A percentile compares a stretch with the other conserved stretches of the same genome.
Conservation (phyloP, 345 rosid genomes). For the Microthlaspi erraticum region DNA sequence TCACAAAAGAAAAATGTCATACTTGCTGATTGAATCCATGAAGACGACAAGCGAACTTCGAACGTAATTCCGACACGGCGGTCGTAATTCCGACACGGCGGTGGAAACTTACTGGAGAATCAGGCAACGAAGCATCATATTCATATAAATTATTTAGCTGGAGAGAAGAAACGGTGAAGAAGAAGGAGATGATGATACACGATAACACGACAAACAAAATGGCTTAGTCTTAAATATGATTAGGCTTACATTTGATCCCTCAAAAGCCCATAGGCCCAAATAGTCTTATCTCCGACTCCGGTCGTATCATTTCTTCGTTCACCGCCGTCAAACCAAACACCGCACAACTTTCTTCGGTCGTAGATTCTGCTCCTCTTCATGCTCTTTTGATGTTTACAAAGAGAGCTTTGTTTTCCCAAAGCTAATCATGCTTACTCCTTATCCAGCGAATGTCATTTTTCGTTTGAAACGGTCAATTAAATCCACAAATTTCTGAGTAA, state of each 20-base stretch:
- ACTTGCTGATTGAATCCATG: constrained; percentile 29
- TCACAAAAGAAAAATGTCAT: not conserved
- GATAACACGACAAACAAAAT: no score
- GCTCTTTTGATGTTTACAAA: constrained; percentile 50
- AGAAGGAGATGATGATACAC: no score
- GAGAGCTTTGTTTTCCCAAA: constrained; percentile 43
- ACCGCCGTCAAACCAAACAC: constrained; percentile 17
- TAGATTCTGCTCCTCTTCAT: not conserved
- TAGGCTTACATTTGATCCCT: no score
- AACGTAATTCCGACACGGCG: no score
- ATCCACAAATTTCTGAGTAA: constrained; percentile 32
- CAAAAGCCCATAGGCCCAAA: constrained; percentile 12
- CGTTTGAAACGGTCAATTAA: constrained; percentile 30
- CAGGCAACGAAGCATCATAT: constrained; percentile 31
- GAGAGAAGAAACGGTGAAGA: no score
- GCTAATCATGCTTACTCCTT: constrained; percentile 41
- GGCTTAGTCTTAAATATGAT: no score
- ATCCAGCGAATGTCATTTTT: constrained; percentile 46
- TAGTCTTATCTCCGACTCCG: not conserved
- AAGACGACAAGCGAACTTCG: not conserved
- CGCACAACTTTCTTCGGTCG: not conserved
- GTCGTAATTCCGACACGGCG: not conserved
- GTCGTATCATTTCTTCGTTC: not conserved
- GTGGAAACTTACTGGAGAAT: constrained; percentile 22
- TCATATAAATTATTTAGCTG: no score